Percentiles rank a stretch among this genome's conserved stretches.
Conservation (phyloP, 2,329 filamentous ascomycete species). For the Ophiocordyceps camponoti-rufipedis region DNA sequence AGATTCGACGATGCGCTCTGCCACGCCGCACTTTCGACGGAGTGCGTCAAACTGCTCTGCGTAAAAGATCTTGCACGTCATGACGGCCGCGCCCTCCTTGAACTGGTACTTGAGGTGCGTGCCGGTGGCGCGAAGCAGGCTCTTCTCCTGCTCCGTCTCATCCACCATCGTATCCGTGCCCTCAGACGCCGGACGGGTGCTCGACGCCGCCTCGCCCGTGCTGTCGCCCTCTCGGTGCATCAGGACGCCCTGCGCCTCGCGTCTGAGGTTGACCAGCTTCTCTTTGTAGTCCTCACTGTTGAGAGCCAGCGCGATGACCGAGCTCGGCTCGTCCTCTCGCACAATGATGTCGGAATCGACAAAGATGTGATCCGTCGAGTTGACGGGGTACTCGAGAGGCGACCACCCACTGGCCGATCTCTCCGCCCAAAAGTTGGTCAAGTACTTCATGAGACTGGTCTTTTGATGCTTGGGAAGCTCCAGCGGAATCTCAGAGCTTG, state of each 20-base stretch:
- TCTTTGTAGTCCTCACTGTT: slow-evolving; percentile 72
- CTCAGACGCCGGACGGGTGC: slow-evolving; percentile 16
- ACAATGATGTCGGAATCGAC: slow-evolving; percentile 95
- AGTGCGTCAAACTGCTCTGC: slow-evolving; percentile 95
- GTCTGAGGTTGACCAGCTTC: slow-evolving; percentile 54
- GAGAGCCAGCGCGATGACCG: slow-evolving; percentile 81
- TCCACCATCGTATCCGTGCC: slow-evolving; percentile 23
- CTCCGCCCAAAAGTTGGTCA: slow-evolving; percentile 97
- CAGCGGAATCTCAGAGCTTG: slow-evolving; percentile 39
- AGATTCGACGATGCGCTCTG: slow-evolving; percentile 87
- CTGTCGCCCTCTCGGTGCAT: slow-evolving; percentile 19
- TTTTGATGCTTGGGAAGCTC: slow-evolving; percentile 88
- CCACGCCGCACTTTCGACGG: slow-evolving; percentile 77
- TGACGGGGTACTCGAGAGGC: slow-evolving; percentile 79
- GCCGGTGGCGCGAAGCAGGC: slow-evolving; percentile 65
- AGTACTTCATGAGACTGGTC: slow-evolving; percentile 81
- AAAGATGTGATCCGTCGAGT: slow-evolving; percentile 81
- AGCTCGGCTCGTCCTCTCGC: slow-evolving; percentile 91
- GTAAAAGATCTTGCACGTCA: slow-evolving; percentile 97
- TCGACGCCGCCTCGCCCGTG: slow-evolving; percentile 10
- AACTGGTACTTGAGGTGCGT: slow-evolving; percentile 96
- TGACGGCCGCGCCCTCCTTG: slow-evolving; percentile 78
- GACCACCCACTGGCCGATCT: slow-evolving; percentile 90
- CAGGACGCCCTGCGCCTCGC: slow-evolving; percentile 23
- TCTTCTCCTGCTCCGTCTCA: slow-evolving; percentile 67